These are phyloP conservation scores for Neurospora sp. DNA, from an alignment of 495 filamentous ascomycete species.

Conservation along the genomic window DNA sequence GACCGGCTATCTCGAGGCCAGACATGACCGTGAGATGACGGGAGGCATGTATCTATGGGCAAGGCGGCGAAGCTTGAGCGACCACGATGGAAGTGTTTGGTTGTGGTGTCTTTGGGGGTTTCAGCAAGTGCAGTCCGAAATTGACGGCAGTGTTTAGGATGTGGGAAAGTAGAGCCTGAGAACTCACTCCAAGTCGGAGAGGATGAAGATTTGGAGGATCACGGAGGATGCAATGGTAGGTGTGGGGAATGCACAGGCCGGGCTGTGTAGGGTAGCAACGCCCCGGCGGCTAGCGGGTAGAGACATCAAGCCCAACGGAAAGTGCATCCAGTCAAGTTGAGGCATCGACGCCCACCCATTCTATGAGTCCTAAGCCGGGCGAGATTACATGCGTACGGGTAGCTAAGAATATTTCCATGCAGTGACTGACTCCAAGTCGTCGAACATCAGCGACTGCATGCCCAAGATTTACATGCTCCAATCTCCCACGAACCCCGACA, in stretches of 20 bases:
- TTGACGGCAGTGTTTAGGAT: no score
- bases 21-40: conserved; percentile 8
- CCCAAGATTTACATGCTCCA: not conserved
- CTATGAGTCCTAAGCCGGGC: not conserved
- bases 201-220: no score
- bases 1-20: conserved; percentile 25
- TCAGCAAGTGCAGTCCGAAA: no score
- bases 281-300: not conserved
- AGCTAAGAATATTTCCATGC: not conserved
- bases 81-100: no score
- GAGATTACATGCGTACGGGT: not conserved
- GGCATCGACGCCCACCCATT: not conserved
- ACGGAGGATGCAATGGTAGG: no score
- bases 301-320: not conserved
- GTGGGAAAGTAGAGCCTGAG: not conserved
- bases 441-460: not conserved
- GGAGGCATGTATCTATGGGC: not conserved
- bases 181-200: no score
- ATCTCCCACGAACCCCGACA: not conserved
- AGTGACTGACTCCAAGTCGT: not conserved
- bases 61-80: no score
- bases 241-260: not conserved
- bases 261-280: not conserved
- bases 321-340: not conserved
- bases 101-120: not conserved